These are phyloP conservation scores for Xylaria sp. DNA, from an alignment of 2,329 filamentous ascomycete genomes.

Conservation along the genomic window DNA sequence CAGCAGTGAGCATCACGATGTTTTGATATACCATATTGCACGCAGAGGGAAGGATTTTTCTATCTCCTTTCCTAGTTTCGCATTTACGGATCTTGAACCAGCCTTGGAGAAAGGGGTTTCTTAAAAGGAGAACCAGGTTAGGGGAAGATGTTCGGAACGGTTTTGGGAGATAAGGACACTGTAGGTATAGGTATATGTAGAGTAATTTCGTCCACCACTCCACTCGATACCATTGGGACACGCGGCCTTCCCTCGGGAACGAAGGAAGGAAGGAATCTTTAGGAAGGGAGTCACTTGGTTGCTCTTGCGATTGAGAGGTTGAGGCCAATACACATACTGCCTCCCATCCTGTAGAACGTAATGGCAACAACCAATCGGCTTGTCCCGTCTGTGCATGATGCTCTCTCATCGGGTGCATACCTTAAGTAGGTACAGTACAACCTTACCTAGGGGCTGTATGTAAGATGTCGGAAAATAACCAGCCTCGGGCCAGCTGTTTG, in stretches of 20 bases:
- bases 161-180: slow-evolving; percentile 10
- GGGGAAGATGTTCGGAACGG: not conserved
- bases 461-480: no score
- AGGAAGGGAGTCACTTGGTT: slow-evolving; percentile 8
- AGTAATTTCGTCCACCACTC: slow-evolving; percentile 27
- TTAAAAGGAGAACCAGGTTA: not conserved
- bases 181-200: slow-evolving; percentile 26
- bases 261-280: no score
- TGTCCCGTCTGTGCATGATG: no score
- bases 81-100: not conserved
- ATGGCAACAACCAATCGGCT: not conserved
- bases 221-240: slow-evolving; percentile 26
- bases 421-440: no score
- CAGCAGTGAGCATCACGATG: slow-evolving; percentile 14
- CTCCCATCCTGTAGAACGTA: not conserved
- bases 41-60: slow-evolving; percentile 10
- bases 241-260: not conserved
- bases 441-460: no score
- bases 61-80: slow-evolving; percentile 1
- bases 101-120: not conserved
- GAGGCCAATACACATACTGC: no score
- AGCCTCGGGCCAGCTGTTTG: no score
- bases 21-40: slow-evolving; percentile 21
- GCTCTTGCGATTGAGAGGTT: slow-evolving; percentile 11
- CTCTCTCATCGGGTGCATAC: no score